Percentiles rank a stretch among this genome's conserved stretches.
Evolutionary conservation across 2,329 filamentous ascomycete species (phyloP).

Genomic region (Chrysosporium queenslandicum): DNA sequence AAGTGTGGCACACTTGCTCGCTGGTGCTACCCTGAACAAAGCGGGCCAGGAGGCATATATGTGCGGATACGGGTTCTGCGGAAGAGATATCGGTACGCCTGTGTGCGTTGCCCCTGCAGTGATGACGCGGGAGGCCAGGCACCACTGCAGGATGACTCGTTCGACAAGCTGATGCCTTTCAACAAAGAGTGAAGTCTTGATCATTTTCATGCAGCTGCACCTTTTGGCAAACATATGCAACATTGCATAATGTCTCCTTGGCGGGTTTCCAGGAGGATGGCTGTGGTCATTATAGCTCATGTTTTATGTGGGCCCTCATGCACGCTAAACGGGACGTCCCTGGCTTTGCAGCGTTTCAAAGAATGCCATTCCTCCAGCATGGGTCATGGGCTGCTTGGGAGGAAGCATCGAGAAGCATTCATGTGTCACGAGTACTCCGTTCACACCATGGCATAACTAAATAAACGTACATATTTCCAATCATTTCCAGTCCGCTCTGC

Average conservation of each 20-base stretch:
- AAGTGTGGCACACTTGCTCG: not conserved
- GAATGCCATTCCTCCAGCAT: not conserved
- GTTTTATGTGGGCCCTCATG: not conserved
- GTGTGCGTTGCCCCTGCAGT: not conserved
- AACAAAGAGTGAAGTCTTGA: not conserved
- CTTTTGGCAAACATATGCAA: not conserved
- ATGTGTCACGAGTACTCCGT: no score
- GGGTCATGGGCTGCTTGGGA: not conserved
- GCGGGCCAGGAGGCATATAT: not conserved
- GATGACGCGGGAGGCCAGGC: not conserved
- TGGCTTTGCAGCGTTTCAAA: not conserved
- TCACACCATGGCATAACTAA: no score
- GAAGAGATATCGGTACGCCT: no score
- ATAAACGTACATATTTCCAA: no score
- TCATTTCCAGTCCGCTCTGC: no score
- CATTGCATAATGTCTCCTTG: not conserved
- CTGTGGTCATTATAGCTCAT: not conserved
- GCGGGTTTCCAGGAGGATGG: constrained; percentile 4
- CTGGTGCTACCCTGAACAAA: not conserved
- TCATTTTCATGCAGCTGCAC: constrained; percentile 1
- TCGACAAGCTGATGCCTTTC: not conserved
- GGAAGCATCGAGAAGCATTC: not conserved
- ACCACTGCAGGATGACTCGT: not conserved
- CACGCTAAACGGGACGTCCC: not conserved
- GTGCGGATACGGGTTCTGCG: not conserved